A percentile compares a stretch with the other conserved stretches of the same genome.
Evolutionary conservation across 768 basidiomycete species (phyloP).

Genomic region (Leccinum pellstonianum): DNA sequence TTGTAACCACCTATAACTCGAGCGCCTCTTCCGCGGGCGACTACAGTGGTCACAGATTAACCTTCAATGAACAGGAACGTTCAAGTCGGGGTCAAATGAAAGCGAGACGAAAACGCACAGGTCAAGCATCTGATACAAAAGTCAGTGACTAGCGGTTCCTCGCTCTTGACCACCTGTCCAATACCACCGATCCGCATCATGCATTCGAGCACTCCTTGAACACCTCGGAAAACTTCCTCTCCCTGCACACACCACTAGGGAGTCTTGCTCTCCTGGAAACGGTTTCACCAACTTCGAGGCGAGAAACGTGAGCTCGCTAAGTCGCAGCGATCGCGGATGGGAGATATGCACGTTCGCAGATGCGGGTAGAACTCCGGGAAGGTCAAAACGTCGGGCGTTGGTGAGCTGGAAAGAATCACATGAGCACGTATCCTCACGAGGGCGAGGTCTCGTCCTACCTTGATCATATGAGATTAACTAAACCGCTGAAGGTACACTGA

Average conservation of each 20-base stretch:
- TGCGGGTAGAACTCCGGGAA: slow-evolving; percentile 51
- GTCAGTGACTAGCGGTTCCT: slow-evolving; percentile 53
- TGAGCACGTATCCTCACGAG: not conserved
- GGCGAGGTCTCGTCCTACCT: slow-evolving; percentile 37
- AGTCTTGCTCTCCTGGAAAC: slow-evolving; percentile 46
- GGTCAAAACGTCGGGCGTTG: slow-evolving; percentile 27
- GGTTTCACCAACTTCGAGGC: slow-evolving; percentile 48
- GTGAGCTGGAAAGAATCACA: slow-evolving; percentile 11
- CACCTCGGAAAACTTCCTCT: slow-evolving; percentile 77
- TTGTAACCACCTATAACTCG: slow-evolving; percentile 48
- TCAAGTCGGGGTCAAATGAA: not conserved
- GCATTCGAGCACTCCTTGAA: slow-evolving; percentile 81
- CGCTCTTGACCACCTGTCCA: slow-evolving; percentile 56
- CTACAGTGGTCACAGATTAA: slow-evolving; percentile 91
- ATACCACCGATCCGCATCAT: slow-evolving; percentile 75
- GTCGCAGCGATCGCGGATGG: slow-evolving; percentile 65
- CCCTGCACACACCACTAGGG: slow-evolving; percentile 70
- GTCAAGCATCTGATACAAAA: slow-evolving; percentile 71
- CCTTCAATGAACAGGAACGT: slow-evolving; percentile 55
- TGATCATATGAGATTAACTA: slow-evolving; percentile 48
- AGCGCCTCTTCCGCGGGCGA: slow-evolving; percentile 73
- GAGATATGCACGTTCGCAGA: slow-evolving; percentile 57
- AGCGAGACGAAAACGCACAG: slow-evolving; percentile 41
- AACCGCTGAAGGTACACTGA: slow-evolving; percentile 50
- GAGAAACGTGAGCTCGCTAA: slow-evolving; percentile 63